Evolutionary conservation across 352 stramenopile genomes (phyloP), one percentile per base, ranked within the genome.

Genomic region (Globisporangium middletonii): DNA sequence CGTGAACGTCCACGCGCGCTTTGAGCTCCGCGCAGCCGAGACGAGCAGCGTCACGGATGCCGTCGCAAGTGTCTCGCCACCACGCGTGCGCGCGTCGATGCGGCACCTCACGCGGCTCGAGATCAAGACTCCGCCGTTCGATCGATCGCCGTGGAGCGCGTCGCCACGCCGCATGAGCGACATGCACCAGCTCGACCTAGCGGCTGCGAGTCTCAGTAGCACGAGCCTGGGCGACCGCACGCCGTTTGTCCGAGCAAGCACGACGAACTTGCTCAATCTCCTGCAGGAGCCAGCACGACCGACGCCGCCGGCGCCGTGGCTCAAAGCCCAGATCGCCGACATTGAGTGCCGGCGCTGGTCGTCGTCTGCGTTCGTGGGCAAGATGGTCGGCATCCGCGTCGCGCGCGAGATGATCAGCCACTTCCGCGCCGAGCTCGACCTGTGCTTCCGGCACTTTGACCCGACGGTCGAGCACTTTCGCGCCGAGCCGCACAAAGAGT

Each of bases 341-440:
- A 81, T 94, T 45, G 84, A 94, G 60, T 94, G 84, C 63, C 66
- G 84, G n/a, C 67, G 81, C 9, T 92, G 80, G 82, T 79, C 84
- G 43, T 94, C 84, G 30, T 94, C 81, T 26, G 82, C 82, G 4
- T 92, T 94, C 72, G 84, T 94, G 23, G 84, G 81, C 4, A 94
- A 92, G 50, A 89, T 92, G 79, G 87, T 94, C 60, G 84, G 84
- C 7, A 86, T 92, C 52, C 81, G 80, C 27, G 82, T 94, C 2
- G 82, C 84, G 19, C 75, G 83, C 4, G 81, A 92, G 58, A 91
- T 94, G 82, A 94, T 94, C 46, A 88, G 71, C 23, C 76, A 92
- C 53, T 92, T 91, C 57, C 77, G 84, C n/a, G 58, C 63, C 16
- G 77, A 87, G 44, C 57, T 91, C 43, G 72, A 87, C 55, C 59